Percentiles rank a stretch among this genome's conserved stretches.
phyloP scores from a whole-genome alignment of 768 basidiomycete species.

The Tephrocybe rancida region DNA sequence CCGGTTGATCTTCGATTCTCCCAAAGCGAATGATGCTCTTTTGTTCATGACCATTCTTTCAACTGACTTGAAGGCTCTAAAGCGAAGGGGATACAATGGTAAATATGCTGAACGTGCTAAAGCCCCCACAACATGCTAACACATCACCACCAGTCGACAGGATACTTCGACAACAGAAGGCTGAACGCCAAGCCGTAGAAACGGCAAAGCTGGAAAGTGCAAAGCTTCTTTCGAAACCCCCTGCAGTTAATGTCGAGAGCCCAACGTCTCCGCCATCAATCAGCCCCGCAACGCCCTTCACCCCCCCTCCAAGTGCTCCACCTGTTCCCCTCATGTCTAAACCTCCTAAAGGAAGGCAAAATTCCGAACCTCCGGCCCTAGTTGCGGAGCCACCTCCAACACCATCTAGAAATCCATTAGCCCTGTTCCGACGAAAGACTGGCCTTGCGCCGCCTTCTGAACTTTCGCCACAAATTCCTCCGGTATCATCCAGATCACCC shows the following conservation, averaged over 20 bases:
- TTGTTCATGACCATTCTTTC: constrained; percentile 93
- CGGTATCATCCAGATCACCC: constrained; percentile 12
- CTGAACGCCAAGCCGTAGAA: constrained; percentile 60
- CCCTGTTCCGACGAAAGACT: constrained; percentile 9
- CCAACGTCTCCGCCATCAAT: neutral
- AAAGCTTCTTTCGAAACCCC: constrained; percentile 27
- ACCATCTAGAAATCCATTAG: constrained; percentile 12
- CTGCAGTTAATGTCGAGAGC: constrained; percentile 1
- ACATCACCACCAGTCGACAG: constrained; percentile 67
- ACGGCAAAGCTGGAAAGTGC: constrained; percentile 37
- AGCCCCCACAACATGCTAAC: neutral
- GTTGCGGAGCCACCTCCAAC: constrained; percentile 2
- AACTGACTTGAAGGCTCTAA: constrained; percentile 81
- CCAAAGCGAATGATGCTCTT: constrained; percentile 84
- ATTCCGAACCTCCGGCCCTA: constrained; percentile 1
- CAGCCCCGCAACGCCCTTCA: constrained; percentile 13
- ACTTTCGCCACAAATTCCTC: constrained; percentile 17
- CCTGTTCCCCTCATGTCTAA: constrained; percentile 8
- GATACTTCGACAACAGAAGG: constrained; percentile 83
- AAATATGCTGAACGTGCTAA: neutral
- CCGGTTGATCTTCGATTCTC: constrained; percentile 73
- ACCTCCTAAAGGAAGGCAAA: constrained; percentile 8
- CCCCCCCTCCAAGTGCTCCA: constrained; percentile 1
- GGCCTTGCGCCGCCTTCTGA: constrained; percentile 8
- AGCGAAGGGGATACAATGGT: constrained; percentile 88